A percentile compares a stretch with the other conserved stretches of the same genome.
These are phyloP conservation scores for Aureobasidium sp. DNA, from an alignment of 2,329 filamentous ascomycete genomes.

Conservation along the genomic window DNA sequence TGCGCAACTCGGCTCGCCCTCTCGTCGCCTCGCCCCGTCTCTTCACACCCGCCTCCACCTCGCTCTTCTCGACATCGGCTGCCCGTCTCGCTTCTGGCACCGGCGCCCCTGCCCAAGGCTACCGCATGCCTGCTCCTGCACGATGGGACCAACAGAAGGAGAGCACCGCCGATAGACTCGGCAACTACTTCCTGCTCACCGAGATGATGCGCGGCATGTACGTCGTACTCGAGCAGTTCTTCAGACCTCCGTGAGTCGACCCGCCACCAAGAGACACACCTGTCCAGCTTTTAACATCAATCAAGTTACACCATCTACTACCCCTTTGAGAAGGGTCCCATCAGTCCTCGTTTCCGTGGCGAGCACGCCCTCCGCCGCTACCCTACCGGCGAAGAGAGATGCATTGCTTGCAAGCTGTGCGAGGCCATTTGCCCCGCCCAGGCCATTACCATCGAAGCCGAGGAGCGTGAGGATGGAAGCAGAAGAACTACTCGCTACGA, in stretches of 20 bases:
- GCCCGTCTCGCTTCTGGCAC: conserved; percentile 56
- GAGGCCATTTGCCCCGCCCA: conserved; percentile 97
- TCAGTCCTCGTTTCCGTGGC: conserved; percentile 94
- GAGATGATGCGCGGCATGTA: conserved; percentile 99
- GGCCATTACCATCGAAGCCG: conserved; percentile 97
- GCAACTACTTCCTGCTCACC: conserved; percentile 89
- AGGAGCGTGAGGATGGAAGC: conserved; percentile 93
- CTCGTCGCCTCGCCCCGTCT: conserved; percentile 30
- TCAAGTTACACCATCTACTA: conserved; percentile 94
- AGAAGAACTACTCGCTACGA: conserved; percentile 95
- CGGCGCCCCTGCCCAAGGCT: conserved; percentile 70
- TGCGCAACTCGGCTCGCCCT: conserved; percentile 34
- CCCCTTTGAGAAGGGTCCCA: conserved; percentile 97
- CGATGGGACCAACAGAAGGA: conserved; percentile 77
- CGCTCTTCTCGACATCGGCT: conserved; percentile 57
- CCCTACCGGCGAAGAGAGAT: conserved; percentile 94
- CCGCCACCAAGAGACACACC: neutral
- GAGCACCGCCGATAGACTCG: conserved; percentile 69
- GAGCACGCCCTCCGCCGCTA: conserved; percentile 96
- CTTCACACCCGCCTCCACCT: conserved; percentile 39
- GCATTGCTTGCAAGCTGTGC: conserved; percentile 99
- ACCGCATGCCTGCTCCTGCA: conserved; percentile 65
- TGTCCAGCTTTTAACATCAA: conserved; percentile 19
- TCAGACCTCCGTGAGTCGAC: conserved; percentile 81
- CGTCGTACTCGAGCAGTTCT: conserved; percentile 94